Base-by-base conservation (phyloP, 306 rosid species). In the Lathyrus sativus region DNA sequence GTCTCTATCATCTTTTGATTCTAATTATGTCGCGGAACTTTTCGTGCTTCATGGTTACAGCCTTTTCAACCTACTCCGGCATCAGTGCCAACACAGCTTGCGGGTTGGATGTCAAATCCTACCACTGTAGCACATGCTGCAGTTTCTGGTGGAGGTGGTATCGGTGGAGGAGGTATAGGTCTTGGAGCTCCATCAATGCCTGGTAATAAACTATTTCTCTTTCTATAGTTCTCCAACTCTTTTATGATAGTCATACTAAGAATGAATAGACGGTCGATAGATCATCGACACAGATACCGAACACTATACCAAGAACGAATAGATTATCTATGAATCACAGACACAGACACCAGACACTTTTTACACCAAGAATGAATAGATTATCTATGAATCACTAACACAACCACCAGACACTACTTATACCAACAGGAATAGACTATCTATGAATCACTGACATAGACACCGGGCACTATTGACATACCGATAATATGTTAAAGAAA, bases 101-200 rank as follows among this genome's bases (percentile, higher is more conserved):
- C 99, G 10, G 97, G 98, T 79, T 93, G 98, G 98, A 93, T 93
- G 98, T 88, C 98, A 71, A 93, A 88, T 82, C 89, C 98, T 68
- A 82, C 95, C n/a, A 82, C 95, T 22, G 95, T 90, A 60, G 81
- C 91, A 33, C 96, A 93, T 81, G 80, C 95, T 19, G 88, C 95
- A 5, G 96, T 90, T 74, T 86, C 98, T 65, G 96, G 91, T 56
- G 98, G 91, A 51, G 96, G 88, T 71, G 89, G 87, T 73, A 93
- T 93, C 67, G 97, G 96, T 84, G 98, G 91, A 51, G 96, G 88
- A 77, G 89, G 87, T 73, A 93, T 93, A 67, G 97, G 96, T 84
- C 97, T 93, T 14, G 96, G 96, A 76, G 90, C 85, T 80, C 97
- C 98, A 67, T 93, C 98, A 2, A 93, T 93, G 49, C 88, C 98